A percentile compares a stretch with the other conserved stretches of the same genome.
Evolutionary conservation across 495 filamentous ascomycete genomes (phyloP).

Genomic region (Astrocystis sublimbata): DNA sequence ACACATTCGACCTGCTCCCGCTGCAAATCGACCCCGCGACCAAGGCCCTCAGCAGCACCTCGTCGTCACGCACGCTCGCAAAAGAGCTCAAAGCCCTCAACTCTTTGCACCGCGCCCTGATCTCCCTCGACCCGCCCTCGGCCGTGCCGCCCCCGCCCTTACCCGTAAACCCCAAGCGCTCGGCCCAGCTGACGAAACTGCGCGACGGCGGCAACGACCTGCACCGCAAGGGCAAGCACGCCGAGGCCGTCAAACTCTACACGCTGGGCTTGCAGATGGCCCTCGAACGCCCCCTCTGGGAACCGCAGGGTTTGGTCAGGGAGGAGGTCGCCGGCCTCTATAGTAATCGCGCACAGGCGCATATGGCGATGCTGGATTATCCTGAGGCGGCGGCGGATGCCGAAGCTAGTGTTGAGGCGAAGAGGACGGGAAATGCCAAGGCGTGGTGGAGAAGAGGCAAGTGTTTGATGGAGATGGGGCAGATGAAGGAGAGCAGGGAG

Average conservation of each 20-base stretch:
- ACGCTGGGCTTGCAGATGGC: constrained; percentile 86
- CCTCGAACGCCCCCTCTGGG: constrained; percentile 77
- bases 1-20: constrained; percentile 82
- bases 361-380: constrained; percentile 79
- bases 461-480: constrained; percentile 87
- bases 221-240: constrained; percentile 72
- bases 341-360: constrained; percentile 85
- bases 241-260: constrained; percentile 80
- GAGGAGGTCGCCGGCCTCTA: constrained; percentile 82
- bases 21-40: constrained; percentile 74
- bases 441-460: constrained; percentile 86
- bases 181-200: constrained; percentile 82
- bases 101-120: constrained; percentile 67
- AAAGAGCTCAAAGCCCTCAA: constrained; percentile 72
- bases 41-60: constrained; percentile 56
- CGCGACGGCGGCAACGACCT: constrained; percentile 82
- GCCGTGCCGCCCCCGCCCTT: constrained; percentile 70
- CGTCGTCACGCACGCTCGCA: constrained; percentile 50
- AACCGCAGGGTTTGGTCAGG: constrained; percentile 74
- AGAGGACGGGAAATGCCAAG: constrained; percentile 84
- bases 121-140: constrained; percentile 58
- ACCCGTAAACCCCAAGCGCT: constrained; percentile 82
- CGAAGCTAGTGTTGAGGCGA: constrained; percentile 86
- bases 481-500: constrained; percentile 75
- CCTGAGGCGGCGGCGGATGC: constrained; percentile 80